Conservation (phyloP, 83 land plant species). For the Picea abies region DNA sequence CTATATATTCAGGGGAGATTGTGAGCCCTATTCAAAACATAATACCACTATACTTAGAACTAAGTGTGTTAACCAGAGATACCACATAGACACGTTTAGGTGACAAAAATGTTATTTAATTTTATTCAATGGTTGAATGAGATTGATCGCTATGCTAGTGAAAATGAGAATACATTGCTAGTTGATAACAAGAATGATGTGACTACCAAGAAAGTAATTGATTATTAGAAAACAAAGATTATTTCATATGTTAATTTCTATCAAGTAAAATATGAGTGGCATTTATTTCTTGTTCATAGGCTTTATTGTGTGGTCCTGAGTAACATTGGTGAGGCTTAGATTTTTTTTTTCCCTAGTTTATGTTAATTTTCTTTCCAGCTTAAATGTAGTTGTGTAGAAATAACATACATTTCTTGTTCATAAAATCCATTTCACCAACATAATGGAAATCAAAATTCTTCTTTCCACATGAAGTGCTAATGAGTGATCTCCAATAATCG, state of each 20-base stretch:
- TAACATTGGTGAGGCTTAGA: too few species aligned
- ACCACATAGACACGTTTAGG: too few species aligned
- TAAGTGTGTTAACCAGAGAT: too few species aligned
- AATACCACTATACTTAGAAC: too few species aligned
- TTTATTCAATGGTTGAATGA: conserved; percentile 58
- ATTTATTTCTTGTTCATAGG: neutral
- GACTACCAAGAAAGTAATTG: conserved; percentile 59
- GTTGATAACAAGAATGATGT: conserved; percentile 78
- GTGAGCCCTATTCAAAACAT: too few species aligned
- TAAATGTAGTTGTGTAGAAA: too few species aligned
- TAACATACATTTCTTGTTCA: too few species aligned
- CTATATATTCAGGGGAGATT: too few species aligned
- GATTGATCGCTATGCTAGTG: conserved; percentile 75
- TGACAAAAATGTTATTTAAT: too few species aligned
- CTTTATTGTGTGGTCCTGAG: too few species aligned
- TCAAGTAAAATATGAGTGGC: neutral
- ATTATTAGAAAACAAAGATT: conserved; percentile 70
- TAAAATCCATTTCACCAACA: neutral
- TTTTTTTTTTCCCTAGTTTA: too few species aligned
- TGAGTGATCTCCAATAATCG: neutral
- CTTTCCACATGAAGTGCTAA: neutral
- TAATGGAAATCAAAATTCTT: neutral
- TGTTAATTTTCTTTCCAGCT: too few species aligned
- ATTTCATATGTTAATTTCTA: neutral
- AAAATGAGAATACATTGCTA: conserved; percentile 74